Evolutionary conservation across 2,329 filamentous ascomycete genomes (phyloP).

Genomic region (Xylariaceae sp.): DNA sequence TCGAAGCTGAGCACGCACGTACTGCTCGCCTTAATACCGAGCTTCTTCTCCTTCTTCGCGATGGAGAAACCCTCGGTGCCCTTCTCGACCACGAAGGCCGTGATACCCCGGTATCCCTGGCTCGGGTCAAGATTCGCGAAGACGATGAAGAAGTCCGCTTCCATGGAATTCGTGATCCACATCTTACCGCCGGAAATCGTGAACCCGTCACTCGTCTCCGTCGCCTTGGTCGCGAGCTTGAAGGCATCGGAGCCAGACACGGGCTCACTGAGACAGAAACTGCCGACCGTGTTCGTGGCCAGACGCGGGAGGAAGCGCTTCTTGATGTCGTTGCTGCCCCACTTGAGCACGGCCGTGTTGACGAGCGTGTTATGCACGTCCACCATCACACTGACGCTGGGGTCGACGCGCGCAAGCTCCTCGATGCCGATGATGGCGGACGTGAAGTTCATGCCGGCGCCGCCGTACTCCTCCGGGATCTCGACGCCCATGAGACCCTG

Average conservation of each 20-base stretch:
- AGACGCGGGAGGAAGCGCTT: conserved; percentile 85
- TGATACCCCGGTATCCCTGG: conserved; percentile 95
- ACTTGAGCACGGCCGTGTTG: conserved; percentile 87
- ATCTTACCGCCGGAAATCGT: conserved; percentile 90
- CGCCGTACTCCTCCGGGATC: conserved; percentile 94
- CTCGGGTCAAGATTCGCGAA: conserved; percentile 91
- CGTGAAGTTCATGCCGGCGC: conserved; percentile 98
- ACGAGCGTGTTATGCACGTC: conserved; percentile 98
- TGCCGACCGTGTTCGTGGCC: conserved; percentile 83
- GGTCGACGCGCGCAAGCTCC: conserved; percentile 89
- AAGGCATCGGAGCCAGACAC: conserved; percentile 94
- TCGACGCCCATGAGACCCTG: conserved; percentile 96
- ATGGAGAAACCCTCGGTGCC: conserved; percentile 83
- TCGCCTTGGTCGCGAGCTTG: conserved; percentile 85
- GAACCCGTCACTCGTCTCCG: conserved; percentile 77
- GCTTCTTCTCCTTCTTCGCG: conserved; percentile 99
- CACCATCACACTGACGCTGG: conserved; percentile 88
- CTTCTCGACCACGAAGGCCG: conserved; percentile 93
- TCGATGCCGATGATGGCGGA: conserved; percentile 94
- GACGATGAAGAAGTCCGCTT: conserved; percentile 92
- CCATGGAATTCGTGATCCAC: conserved; percentile 99
- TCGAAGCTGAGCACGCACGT: conserved; percentile 98
- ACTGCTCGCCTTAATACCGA: conserved; percentile 91
- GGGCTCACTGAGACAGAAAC: conserved; percentile 90
- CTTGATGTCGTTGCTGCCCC: conserved; percentile 70